Evolutionary conservation across 306 rosid genomes (phyloP), one percentile per base, ranked within the genome.

Genomic region (Cicer cuneatum): DNA sequence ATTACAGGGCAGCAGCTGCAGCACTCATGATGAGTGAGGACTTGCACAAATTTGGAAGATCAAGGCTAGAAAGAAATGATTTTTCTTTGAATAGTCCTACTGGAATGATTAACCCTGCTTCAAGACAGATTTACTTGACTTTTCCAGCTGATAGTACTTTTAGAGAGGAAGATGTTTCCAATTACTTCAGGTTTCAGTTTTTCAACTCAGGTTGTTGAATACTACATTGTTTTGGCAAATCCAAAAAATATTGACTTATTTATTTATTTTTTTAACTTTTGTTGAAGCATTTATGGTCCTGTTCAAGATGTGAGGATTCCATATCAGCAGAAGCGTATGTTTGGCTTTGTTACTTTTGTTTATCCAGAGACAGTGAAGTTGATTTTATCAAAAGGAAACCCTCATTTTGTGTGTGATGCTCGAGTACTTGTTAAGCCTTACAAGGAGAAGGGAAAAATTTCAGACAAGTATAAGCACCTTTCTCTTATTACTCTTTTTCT

Each of bases 251-350:
- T 18, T 63, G 21, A 66, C 40, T 9, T 38, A n/a, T n/a, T n/a
- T n/a, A n/a, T 62, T 2, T 41, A 5, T 62, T 18, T 11, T 66
- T 18, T 41, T 29, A 0, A 59, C 5, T 48, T 47, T 84, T 60
- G 69, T 24, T 83, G 79, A 67, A 94, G 99, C 82, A 87, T 85
- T 54, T 94, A 86, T 77, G 99, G 99, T 8, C 98, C 98, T 1
- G 99, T 94, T 52, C 96, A 94, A 84, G 99, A 94, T 14, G 99
- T 94, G 88, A 89, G 99, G 83, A 94, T 94, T 62, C 99, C 99
- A 33, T 94, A 94, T 59, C 99, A 94, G 79, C 99, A 92, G 86
- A 94, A 94, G 84, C 71, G 99, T 7, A 94, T 94, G 99, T 94
- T 94, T 81, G 99, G 99, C 0, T 94, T 94, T 71, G 99, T 94